phyloP scores from a whole-genome alignment of 345 rosid species.

The Camelina laxa region DNA sequence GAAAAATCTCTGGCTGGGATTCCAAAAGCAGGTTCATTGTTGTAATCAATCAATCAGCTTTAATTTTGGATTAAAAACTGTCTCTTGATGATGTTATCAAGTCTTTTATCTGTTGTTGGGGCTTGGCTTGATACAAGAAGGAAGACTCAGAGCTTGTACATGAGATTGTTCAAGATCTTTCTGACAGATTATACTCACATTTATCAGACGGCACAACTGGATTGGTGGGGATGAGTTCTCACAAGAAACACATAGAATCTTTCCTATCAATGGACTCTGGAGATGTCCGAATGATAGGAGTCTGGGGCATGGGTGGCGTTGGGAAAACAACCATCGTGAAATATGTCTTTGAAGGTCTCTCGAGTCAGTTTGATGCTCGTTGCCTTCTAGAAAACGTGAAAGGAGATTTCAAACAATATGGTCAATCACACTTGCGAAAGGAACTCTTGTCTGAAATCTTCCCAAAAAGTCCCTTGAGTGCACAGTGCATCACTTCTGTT shows the following conservation, averaged over 20 bases:
- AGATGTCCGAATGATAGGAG: slow-evolving; percentile 41
- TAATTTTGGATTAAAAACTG: not conserved
- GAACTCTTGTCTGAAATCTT: slow-evolving; percentile 19
- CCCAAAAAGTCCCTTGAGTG: not conserved
- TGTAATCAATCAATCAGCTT: too few relatives aligned
- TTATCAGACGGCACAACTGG: not conserved
- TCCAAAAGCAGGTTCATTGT: slow-evolving; percentile 23
- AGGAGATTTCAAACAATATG: slow-evolving; percentile 10
- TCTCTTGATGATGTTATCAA: not conserved
- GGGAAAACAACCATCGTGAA: slow-evolving; percentile 39
- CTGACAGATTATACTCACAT: not conserved
- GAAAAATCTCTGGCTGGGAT: slow-evolving; percentile 29
- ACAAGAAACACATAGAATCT: slow-evolving; percentile 8
- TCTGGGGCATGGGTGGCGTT: slow-evolving; percentile 43
- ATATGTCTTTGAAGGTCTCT: slow-evolving; percentile 7
- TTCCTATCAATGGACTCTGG: not conserved
- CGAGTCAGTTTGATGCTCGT: not conserved
- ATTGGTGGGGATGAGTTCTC: slow-evolving; percentile 31
- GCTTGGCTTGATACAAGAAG: not conserved
- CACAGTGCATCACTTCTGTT: not conserved
- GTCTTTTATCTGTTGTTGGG: not conserved
- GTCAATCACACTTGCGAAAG: slow-evolving; percentile 20
- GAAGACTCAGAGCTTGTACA: slow-evolving; percentile 32
- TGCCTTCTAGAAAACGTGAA: slow-evolving; percentile 23
- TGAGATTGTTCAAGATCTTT: slow-evolving; percentile 19